phyloP scores from a whole-genome alignment of 345 rosid genomes.

The Bruguiera gymnorhiza region DNA sequence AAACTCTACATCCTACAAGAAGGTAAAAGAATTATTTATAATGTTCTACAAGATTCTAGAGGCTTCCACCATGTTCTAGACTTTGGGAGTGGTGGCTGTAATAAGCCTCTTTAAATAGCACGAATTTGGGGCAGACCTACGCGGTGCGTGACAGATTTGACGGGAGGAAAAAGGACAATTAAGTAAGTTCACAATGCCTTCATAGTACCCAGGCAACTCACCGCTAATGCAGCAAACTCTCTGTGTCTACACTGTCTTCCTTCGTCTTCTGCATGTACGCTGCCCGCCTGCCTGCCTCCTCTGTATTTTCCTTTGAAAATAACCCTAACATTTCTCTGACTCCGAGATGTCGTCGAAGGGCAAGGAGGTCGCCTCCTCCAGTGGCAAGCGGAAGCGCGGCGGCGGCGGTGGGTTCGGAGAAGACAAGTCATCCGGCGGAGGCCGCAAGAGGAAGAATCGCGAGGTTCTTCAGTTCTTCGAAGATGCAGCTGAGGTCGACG shows the following conservation, averaged over 20 bases:
- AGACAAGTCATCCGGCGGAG: slow-evolving; percentile 16
- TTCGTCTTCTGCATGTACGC: background rate
- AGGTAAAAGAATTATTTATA: too few relatives aligned
- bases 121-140: too few relatives aligned
- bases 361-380: slow-evolving; percentile 19
- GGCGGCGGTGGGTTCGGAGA: background rate
- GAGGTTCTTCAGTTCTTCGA: slow-evolving; percentile 34
- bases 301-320: too few relatives aligned
- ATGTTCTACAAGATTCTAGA: too few relatives aligned
- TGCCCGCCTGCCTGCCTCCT: background rate
- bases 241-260: background rate
- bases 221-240: background rate
- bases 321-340: background rate
- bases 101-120: too few relatives aligned
- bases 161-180: too few relatives aligned
- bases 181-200: background rate
- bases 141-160: too few relatives aligned
- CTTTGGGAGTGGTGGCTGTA: too few relatives aligned
- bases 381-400: slow-evolving; percentile 18
- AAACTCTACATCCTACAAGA: too few relatives aligned
- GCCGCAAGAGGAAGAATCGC: slow-evolving; percentile 21
- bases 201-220: background rate
- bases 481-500: slow-evolving; percentile 21
- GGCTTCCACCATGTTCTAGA: too few relatives aligned
- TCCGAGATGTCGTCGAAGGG: slow-evolving; percentile 20